Percentiles rank a stretch among this genome's conserved stretches.
Conservation (phyloP, 768 basidiomycete species). For the Lanmaoa rubissima region DNA sequence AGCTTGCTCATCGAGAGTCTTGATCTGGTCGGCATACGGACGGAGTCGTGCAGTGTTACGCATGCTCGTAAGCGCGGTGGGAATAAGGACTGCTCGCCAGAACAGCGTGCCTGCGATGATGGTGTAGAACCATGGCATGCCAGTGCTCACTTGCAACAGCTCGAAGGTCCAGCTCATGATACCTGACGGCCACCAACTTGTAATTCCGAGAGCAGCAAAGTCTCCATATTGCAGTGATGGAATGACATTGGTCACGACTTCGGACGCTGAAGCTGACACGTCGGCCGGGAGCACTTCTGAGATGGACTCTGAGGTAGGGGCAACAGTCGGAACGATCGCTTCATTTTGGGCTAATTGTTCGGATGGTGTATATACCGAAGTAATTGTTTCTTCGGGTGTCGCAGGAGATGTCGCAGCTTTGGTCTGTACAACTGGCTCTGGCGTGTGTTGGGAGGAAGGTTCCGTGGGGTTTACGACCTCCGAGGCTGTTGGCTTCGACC, state of each 20-base stretch:
- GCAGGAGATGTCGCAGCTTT: not conserved
- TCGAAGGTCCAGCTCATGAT: constrained; percentile 63
- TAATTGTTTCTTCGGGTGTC: not conserved
- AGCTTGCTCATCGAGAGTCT: constrained; percentile 47
- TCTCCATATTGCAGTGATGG: constrained; percentile 69
- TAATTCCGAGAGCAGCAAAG: constrained; percentile 64
- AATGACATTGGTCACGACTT: constrained; percentile 27
- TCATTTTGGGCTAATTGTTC: not conserved
- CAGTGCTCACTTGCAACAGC: constrained; percentile 62
- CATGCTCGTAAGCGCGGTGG: constrained; percentile 54
- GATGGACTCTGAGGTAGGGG: constrained; percentile 4
- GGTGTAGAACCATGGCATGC: constrained; percentile 82
- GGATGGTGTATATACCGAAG: not conserved
- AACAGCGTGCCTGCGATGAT: constrained; percentile 64
- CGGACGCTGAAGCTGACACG: constrained; percentile 5
- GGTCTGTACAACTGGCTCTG: constrained; percentile 4
- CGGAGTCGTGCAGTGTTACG: constrained; percentile 49
- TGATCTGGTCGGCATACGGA: constrained; percentile 45
- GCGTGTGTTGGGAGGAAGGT: not conserved
- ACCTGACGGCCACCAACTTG: constrained; percentile 66
- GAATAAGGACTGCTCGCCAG: constrained; percentile 61
- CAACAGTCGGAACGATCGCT: not conserved
- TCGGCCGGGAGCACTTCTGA: constrained; percentile 8
- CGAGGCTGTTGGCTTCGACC: constrained; percentile 25
- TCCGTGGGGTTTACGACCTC: not conserved